phyloP scores from a whole-genome alignment of 202 grass and related monocot species.

The Tripidium arundinaceum region DNA sequence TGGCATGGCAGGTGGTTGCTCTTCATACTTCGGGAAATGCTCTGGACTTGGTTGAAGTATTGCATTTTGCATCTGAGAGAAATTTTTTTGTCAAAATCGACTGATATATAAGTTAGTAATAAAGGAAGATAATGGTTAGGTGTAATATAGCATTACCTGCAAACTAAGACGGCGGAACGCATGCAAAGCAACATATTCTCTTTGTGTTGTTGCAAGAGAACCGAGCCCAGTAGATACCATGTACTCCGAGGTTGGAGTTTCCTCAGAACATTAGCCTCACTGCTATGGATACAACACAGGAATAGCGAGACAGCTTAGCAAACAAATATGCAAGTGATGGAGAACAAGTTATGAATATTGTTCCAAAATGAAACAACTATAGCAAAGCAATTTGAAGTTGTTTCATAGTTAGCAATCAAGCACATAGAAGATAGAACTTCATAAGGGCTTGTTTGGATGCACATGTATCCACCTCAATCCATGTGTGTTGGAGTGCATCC shows the following conservation, averaged over 20 bases:
- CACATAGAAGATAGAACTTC: background rate
- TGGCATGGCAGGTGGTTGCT: conserved; percentile 84
- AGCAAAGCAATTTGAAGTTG: conserved; percentile 4
- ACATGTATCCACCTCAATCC: too few relatives aligned
- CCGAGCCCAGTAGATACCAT: conserved; percentile 85
- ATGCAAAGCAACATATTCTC: conserved; percentile 94
- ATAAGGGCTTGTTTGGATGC: too few relatives aligned
- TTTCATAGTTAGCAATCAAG: background rate
- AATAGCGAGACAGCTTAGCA: background rate
- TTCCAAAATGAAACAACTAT: background rate
- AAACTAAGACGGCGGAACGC: conserved; percentile 82
- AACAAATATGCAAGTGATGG: background rate
- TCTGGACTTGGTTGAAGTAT: conserved; percentile 97
- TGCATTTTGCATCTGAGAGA: conserved; percentile 93
- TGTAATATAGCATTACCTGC: conserved; percentile 51
- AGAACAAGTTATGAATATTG: conserved; percentile 11
- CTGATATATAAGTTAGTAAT: background rate
- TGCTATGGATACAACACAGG: conserved; percentile 14
- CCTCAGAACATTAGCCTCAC: conserved; percentile 73
- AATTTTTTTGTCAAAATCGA: background rate
- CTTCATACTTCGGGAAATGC: conserved; percentile 95
- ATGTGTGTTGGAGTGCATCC: too few relatives aligned
- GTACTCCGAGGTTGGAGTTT: conserved; percentile 75
- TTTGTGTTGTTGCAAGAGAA: conserved; percentile 95
- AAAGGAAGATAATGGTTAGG: conserved; percentile 18